Percentiles rank a stretch among this genome's conserved stretches.
Conservation (phyloP, 1,284 basidiomycete genomes). For the Hypsizygus ulmarius region DNA sequence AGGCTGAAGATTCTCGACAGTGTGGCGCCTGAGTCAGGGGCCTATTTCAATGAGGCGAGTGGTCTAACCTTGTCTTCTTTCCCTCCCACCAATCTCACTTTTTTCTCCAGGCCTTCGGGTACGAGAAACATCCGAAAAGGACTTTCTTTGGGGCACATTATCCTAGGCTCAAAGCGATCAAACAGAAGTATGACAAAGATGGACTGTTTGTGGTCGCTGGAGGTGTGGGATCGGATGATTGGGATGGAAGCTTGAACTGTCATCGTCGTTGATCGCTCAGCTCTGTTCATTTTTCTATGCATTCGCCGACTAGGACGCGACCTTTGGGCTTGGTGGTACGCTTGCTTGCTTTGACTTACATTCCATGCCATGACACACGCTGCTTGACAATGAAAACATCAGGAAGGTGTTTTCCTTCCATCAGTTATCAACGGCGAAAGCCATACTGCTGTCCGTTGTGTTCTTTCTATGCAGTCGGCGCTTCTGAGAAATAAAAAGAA, state of each 20-base stretch:
- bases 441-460: too few species aligned
- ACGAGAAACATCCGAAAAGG: conserved; percentile 36
- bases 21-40: conserved; percentile 32
- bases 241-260: conserved; percentile 27
- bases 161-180: conserved; percentile 36
- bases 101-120: conserved; percentile 35
- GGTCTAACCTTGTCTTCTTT: background rate
- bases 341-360: too few species aligned
- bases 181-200: conserved; percentile 41
- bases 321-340: too few species aligned
- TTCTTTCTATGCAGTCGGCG: too few species aligned
- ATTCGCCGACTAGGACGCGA: too few species aligned
- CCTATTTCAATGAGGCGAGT: conserved; percentile 43
- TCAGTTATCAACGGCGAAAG: too few species aligned
- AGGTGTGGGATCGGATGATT: conserved; percentile 44
- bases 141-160: conserved; percentile 48
- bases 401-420: too few species aligned
- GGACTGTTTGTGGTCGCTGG: conserved; percentile 40
- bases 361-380: too few species aligned
- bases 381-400: too few species aligned
- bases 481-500: conserved; percentile 6
- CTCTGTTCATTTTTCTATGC: too few species aligned
- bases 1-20: conserved; percentile 26
- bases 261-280: background rate
- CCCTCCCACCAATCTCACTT: background rate